Conservation (phyloP, 345 rosid species). For the Eucalyptus polybractea region DNA sequence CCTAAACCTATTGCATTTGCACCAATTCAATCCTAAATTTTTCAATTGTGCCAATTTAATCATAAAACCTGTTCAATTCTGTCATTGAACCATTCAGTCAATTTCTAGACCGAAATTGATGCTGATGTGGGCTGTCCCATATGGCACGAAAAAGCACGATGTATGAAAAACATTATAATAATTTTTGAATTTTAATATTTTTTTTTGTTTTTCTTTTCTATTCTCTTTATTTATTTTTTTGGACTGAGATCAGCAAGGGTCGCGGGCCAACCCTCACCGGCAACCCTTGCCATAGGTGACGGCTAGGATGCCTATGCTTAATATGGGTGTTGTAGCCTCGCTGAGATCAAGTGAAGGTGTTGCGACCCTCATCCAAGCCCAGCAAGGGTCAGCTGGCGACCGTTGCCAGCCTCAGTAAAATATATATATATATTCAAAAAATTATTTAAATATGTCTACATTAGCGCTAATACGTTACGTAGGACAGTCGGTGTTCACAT, state of each 20-base stretch:
- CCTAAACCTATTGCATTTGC: too few relatives aligned
- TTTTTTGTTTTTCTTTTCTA: accelerated
- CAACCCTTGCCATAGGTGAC: not conserved
- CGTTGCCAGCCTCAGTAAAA: accelerated
- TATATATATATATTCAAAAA: too few relatives aligned
- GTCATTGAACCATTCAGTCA: too few relatives aligned
- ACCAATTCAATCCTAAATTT: accelerated
- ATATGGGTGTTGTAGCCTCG: not conserved
- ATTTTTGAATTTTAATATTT: too few relatives aligned
- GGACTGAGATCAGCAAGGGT: accelerated
- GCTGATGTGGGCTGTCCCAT: accelerated
- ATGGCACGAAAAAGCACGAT: too few relatives aligned
- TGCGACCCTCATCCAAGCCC: accelerated
- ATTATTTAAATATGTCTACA: too few relatives aligned
- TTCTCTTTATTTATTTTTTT: too few relatives aligned
- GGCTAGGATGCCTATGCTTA: not conserved
- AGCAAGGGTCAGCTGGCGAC: accelerated
- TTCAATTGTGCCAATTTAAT: too few relatives aligned
- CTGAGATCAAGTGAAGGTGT: accelerated
- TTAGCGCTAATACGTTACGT: accelerated
- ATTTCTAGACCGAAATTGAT: too few relatives aligned
- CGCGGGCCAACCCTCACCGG: too few relatives aligned
- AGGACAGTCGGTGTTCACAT: accelerated
- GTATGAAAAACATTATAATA: accelerated
- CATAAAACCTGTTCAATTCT: too few relatives aligned